Evolutionary conservation across 2,329 filamentous ascomycete genomes (phyloP).

Genomic region (Fusarium nurragi): DNA sequence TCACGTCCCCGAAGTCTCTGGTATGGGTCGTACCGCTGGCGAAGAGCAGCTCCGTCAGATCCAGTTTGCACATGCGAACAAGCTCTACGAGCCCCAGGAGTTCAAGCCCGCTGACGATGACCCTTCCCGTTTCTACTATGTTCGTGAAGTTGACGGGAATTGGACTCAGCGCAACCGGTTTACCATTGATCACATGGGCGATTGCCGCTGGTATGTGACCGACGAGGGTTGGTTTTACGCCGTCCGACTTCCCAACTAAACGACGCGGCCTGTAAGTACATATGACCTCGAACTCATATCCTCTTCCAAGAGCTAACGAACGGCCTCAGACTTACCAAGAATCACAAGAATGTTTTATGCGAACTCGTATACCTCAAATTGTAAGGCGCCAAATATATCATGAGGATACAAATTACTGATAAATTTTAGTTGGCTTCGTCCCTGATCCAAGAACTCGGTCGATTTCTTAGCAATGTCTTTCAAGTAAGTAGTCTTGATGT

Average conservation of each 20-base stretch:
- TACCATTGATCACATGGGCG: conserved; percentile 67
- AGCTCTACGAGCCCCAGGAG: conserved; percentile 66
- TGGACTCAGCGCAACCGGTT: conserved; percentile 68
- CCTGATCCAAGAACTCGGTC: not conserved
- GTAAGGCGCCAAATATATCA: not conserved
- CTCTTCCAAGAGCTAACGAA: conserved; percentile 10
- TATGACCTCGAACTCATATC: not conserved
- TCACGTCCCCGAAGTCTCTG: conserved; percentile 59
- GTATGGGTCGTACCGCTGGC: conserved; percentile 60
- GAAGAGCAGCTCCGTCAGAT: conserved; percentile 60
- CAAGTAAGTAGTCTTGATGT: conserved; percentile 7
- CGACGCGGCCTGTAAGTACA: conserved; percentile 18
- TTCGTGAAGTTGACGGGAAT: conserved; percentile 67
- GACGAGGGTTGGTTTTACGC: conserved; percentile 70
- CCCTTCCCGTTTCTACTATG: conserved; percentile 68
- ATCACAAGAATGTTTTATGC: not conserved
- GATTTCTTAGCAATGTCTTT: not conserved
- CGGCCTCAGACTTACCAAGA: conserved; percentile 9
- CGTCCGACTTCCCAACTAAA: conserved; percentile 58
- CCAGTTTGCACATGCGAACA: conserved; percentile 60
- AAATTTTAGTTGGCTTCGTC: conserved; percentile 3
- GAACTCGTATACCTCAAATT: not conserved
- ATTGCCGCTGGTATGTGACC: conserved; percentile 68
- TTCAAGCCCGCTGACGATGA: conserved; percentile 71
- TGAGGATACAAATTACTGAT: not conserved